Evolutionary conservation across 2,329 filamentous ascomycete genomes (phyloP).

Genomic region (Colletotrichum coccodes): DNA sequence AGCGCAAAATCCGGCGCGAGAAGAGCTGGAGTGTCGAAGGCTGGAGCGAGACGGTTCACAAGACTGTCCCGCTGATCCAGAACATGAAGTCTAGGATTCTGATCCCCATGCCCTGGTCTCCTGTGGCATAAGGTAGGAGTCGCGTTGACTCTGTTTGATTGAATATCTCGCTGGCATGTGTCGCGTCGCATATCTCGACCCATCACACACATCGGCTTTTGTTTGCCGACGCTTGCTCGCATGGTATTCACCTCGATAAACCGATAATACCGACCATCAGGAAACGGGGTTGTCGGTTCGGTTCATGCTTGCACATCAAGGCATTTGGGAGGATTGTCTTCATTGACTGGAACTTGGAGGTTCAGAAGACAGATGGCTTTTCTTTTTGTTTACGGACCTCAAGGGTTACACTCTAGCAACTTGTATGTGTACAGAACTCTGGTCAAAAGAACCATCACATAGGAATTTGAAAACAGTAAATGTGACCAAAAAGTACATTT

Average conservation of each 20-base stretch:
- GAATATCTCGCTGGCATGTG: neutral
- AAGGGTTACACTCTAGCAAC: slow-evolving; percentile 1
- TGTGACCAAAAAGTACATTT: neutral
- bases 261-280: neutral
- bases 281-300: neutral
- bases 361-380: neutral
- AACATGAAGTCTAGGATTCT: slow-evolving; percentile 94
- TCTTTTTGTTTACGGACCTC: neutral
- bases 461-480: slow-evolving; percentile 28
- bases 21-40: slow-evolving; percentile 95
- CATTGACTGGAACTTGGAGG: neutral
- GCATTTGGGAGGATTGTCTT: neutral
- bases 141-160: neutral
- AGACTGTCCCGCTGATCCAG: slow-evolving; percentile 97
- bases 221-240: neutral
- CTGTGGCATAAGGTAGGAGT: slow-evolving; percentile 71
- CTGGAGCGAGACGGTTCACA: slow-evolving; percentile 97
- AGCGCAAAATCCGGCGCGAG: slow-evolving; percentile 89
- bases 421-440: slow-evolving; percentile 26
- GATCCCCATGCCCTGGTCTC: slow-evolving; percentile 96
- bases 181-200: neutral
- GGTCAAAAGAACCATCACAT: slow-evolving; percentile 27
- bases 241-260: neutral
- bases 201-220: neutral
- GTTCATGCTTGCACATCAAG: neutral